A percentile compares a stretch with the other conserved stretches of the same genome.
Evolutionary conservation across 305 asterid genomes (phyloP).

Genomic region (Euphrasia arctica): DNA sequence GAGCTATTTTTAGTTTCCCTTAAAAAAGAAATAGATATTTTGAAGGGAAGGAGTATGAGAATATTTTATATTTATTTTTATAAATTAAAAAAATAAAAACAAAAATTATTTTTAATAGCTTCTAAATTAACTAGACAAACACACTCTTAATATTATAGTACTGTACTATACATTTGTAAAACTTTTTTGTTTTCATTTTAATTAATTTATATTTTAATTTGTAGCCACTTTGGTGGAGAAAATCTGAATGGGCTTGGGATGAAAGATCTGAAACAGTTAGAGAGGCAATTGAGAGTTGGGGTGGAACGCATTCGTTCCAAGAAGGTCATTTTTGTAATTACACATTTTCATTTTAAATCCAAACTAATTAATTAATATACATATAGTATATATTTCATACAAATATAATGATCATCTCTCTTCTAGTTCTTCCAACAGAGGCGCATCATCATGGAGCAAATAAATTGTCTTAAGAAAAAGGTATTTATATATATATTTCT

Average conservation of each 20-base stretch:
- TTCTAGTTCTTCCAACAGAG: conserved; percentile 29
- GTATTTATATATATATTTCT: conserved; percentile 18
- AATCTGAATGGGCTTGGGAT: conserved; percentile 46
- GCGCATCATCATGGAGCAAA: conserved; percentile 41
- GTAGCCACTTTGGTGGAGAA: conserved; percentile 58
- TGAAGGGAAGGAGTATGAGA: no score
- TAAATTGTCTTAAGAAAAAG: conserved; percentile 45
- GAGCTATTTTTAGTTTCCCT: no score
- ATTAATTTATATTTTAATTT: background rate
- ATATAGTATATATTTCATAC: background rate
- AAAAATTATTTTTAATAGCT: no score
- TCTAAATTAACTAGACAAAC: no score
- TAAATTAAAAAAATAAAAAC: no score
- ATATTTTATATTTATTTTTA: no score
- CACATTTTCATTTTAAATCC: background rate
- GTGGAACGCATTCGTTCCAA: conserved; percentile 57
- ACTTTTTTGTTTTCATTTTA: background rate
- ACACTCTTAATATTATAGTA: no score
- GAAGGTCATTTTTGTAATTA: conserved; percentile 33
- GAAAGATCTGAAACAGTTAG: conserved; percentile 61
- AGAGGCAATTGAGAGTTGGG: conserved; percentile 53
- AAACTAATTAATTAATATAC: background rate
- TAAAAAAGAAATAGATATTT: no score
- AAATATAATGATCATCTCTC: conserved; percentile 2
- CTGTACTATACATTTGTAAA: no score